Percentiles rank a stretch among this genome's conserved stretches.
These are phyloP conservation scores for Pseudogymnoascus sp. DNA, from an alignment of 2,329 filamentous ascomycete species.

Conservation along the genomic window DNA sequence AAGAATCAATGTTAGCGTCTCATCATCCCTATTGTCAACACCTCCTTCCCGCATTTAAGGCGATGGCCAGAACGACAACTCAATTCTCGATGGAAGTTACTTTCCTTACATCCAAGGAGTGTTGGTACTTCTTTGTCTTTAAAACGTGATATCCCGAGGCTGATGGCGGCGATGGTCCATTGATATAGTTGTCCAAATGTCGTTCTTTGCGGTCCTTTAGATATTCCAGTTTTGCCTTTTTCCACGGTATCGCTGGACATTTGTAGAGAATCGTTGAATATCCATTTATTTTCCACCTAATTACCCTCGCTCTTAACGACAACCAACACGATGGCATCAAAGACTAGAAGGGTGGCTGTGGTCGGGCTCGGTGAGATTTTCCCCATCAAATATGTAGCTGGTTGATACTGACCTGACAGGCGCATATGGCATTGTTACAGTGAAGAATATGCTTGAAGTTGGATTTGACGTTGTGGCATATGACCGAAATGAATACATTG, in stretches of 20 bases:
- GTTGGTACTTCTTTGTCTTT: not conserved
- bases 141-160: not conserved
- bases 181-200: not conserved
- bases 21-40: not conserved
- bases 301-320: not conserved
- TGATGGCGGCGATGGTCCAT: not conserved
- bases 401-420: not conserved
- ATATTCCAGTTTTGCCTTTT: not conserved
- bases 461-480: slow-evolving; percentile 35
- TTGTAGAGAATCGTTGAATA: not conserved
- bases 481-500: slow-evolving; percentile 32
- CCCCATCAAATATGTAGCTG: not conserved
- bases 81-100: not conserved
- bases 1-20: not conserved
- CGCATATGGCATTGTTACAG: slow-evolving; percentile 7
- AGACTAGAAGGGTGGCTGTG: slow-evolving; percentile 16
- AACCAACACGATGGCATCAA: not conserved
- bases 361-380: slow-evolving; percentile 19
- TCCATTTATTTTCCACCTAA: not conserved
- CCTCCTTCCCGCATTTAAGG: not conserved
- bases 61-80: not conserved
- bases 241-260: not conserved
- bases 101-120: not conserved
- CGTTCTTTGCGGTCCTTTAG: not conserved
- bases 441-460: slow-evolving; percentile 35